Base-by-base conservation (phyloP, 148 eudicot species). In the Diospyros kaki region DNA sequence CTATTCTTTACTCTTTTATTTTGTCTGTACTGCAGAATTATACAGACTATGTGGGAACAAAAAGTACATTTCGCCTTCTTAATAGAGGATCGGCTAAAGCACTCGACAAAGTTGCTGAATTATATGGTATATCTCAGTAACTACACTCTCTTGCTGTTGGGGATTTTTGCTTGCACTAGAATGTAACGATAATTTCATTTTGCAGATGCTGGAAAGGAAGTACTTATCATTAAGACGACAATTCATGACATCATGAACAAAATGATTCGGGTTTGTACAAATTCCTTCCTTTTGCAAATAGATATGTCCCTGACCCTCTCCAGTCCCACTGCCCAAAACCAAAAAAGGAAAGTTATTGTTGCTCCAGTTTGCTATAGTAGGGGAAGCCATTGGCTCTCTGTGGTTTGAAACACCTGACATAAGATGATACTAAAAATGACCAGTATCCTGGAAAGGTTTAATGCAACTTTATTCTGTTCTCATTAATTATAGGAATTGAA, bases 51-150 rank as follows among this genome's bases (percentile, higher is more conserved):
- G 97, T 91, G 74, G 99, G 99, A 46, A 89, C 89, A 61, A 92
- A 90, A 79, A 95, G 97, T 83, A 89, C 99, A 70, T 95, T 95
- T 67, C 99, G 97, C 79, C 94, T 95, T 69, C 94, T 92, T 60
- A 95, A 95, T 76, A 89, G 99, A 80, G 99, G 99, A 48, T 95
- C 99, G 80, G 99, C 99, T 67, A 95, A 95, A 89, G 99, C 99
- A 58, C 96, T 95, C 50, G 97, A 95, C 77, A 95, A 95, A 92
- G 99, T 95, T 79, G 97, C 94, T 61, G 99, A 92, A 85, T 76
- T 95, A 83, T 92, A 95, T 86, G 99, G 99, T 95, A 87, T 78
- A 15, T 62, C 53, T 64, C 59, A 73, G 71, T 81, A 69, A 80
- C 59, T 18, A 58, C 61, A 63, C 78, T 8, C 66, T 67, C 67